A percentile compares a stretch with the other conserved stretches of the same genome.
These are phyloP conservation scores for Collybia mongolica DNA, from an alignment of 768 basidiomycete species.

Conservation along the genomic window DNA sequence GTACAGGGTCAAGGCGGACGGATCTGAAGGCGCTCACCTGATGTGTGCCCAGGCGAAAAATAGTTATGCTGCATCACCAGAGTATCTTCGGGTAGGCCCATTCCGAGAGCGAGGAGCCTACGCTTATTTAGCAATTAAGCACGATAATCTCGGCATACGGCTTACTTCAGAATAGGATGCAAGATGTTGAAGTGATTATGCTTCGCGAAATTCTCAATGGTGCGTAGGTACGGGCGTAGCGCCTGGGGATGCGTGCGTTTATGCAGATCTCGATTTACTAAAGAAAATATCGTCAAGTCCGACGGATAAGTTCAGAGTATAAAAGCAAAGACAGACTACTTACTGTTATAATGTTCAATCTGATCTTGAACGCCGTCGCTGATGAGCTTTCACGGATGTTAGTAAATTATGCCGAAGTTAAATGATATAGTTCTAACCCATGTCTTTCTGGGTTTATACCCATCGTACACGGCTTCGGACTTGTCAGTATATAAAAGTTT, in stretches of 20 bases:
- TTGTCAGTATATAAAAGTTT: conserved; percentile 35
- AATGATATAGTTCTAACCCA: conserved; percentile 8
- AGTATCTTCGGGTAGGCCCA: conserved; percentile 44
- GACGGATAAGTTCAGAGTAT: neutral
- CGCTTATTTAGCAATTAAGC: neutral
- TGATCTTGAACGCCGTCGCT: conserved; percentile 61
- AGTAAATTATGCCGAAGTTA: neutral
- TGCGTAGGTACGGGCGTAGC: conserved; percentile 31
- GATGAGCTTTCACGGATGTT: conserved; percentile 39
- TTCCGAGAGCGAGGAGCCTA: conserved; percentile 36
- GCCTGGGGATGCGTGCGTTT: conserved; percentile 32
- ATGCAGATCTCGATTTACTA: conserved; percentile 32
- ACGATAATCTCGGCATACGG: neutral
- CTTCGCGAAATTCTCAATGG: conserved; percentile 31
- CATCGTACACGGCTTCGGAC: conserved; percentile 41
- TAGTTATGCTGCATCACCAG: conserved; percentile 39
- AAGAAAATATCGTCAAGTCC: neutral
- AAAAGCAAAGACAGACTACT: conserved; percentile 8
- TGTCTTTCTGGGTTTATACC: conserved; percentile 18
- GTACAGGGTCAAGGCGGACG: neutral
- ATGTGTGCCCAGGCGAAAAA: conserved; percentile 33
- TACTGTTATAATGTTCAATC: conserved; percentile 63
- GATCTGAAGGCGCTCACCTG: conserved; percentile 19
- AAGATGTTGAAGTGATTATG: conserved; percentile 37
- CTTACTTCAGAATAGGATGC: conserved; percentile 32